Conservation (phyloP, 768 basidiomycete genomes). For the Trichaptum fuscoviolaceum region DNA sequence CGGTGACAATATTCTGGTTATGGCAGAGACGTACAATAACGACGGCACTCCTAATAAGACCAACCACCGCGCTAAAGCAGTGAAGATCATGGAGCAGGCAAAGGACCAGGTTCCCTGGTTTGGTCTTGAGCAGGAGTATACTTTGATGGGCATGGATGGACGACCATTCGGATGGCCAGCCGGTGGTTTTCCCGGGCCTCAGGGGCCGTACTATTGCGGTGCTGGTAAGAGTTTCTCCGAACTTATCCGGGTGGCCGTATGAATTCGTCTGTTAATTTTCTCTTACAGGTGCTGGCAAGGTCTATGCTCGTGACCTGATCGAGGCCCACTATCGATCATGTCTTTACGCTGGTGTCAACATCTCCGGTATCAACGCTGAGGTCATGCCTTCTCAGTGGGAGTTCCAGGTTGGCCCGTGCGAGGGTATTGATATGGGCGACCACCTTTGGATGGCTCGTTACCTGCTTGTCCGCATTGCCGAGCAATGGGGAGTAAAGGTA, state of each 20-base stretch:
- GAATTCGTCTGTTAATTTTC: constrained; percentile 9
- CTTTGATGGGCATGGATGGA: constrained; percentile 90
- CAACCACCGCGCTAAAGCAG: constrained; percentile 91
- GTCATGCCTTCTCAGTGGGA: constrained; percentile 99
- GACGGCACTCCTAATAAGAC: constrained; percentile 97
- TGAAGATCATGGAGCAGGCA: constrained; percentile 93
- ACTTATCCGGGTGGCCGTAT: background rate
- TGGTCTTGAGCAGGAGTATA: constrained; percentile 98
- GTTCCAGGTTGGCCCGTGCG: constrained; percentile 99
- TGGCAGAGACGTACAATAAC: constrained; percentile 97
- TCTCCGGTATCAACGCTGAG: constrained; percentile 99
- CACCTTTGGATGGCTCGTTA: constrained; percentile 99
- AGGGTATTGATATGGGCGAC: constrained; percentile 97
- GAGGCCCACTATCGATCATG: constrained; percentile 99
- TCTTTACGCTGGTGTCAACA: constrained; percentile 92
- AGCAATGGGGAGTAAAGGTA: constrained; percentile 96
- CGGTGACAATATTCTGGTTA: constrained; percentile 95
- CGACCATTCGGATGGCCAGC: constrained; percentile 95
- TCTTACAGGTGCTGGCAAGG: constrained; percentile 82
- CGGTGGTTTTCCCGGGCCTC: constrained; percentile 98
- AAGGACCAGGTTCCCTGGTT: constrained; percentile 88
- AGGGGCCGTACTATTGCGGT: constrained; percentile 99
- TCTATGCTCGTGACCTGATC: constrained; percentile 96
- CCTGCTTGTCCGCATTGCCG: constrained; percentile 91
- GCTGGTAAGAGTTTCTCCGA: constrained; percentile 58